Evolutionary conservation across 2,329 filamentous ascomycete species (phyloP), one percentile per base, ranked within the genome.

Genomic region (Fusarium sambucinum): DNA sequence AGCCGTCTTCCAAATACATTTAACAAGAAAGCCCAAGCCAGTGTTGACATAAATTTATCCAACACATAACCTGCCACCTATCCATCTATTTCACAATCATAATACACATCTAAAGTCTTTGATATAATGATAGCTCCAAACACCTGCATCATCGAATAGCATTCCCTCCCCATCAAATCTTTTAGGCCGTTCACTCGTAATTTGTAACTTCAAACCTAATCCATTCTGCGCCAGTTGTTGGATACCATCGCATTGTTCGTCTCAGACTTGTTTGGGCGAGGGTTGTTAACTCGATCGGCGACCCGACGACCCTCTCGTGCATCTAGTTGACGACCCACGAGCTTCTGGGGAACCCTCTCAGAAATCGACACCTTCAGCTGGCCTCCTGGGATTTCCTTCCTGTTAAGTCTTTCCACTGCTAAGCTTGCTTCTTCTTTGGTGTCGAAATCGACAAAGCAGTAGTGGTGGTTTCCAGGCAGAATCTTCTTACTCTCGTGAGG

Each of bases 381-480:
- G 2, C 42, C 61, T 7, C 63, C 64, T 9, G 19, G 21, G 1
- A 40, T 21, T 12, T 30, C 30, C 11, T 27, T 61, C 5, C 74
- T 75, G 21, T 76, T 60, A 1, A 78, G 69, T 2, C 68, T 44
- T 29, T 67, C 71, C 3, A 86, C 80, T 23, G 87, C 88, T 12
- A 77, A 77, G 33, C 82, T 76, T 1, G 86, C 87, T 64, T 90
- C 85, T 53, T 87, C 83, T 1, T 78, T 74, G 8, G 82, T 86
- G 47, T 79, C 80, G 57, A 91, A 84, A 70, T 91, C 88, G n/a
- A 91, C 86, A 61, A 90, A 91, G 70, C 87, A 87, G 76, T 88
- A 90, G 77, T 90, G 85, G 72, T 88, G 83, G 66, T 87, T 84
- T 30, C 86, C 87, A 0, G 82, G 79, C 40, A 81, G 80, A n/a